Conservation (phyloP, 352 stramenopile species). For the Thalassiosira ordinaria region DNA sequence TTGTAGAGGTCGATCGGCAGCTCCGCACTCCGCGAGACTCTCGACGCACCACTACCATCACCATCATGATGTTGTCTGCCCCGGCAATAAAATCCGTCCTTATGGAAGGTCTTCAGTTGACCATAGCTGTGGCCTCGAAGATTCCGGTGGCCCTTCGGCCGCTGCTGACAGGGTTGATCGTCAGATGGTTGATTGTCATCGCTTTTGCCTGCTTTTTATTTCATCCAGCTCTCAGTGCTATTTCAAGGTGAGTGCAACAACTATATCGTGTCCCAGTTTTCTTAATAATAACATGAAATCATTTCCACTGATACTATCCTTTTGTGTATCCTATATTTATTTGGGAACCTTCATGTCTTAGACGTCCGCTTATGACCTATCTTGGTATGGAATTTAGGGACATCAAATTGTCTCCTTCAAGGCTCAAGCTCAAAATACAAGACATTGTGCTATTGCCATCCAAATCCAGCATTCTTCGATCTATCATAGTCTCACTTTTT, state of each 20-base stretch:
- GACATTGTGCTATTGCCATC: constrained; percentile 40
- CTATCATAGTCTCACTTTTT: constrained; percentile 40
- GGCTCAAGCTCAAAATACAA: constrained; percentile 33
- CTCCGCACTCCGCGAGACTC: no score
- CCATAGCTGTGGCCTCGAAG: not conserved
- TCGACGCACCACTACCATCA: no score
- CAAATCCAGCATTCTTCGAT: constrained; percentile 14
- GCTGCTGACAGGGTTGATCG: not conserved
- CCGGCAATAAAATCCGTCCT: constrained; percentile 7
- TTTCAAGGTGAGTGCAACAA: constrained; percentile 27
- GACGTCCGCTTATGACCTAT: constrained; percentile 15
- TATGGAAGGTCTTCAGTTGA: not conserved
- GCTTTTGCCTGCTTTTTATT: constrained; percentile 10
- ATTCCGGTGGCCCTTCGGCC: not conserved
- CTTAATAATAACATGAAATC: no score
- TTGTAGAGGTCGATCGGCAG: no score
- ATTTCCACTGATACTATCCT: no score
- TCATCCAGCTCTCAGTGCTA: constrained; percentile 24
- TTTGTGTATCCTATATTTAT: no score
- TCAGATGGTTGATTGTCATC: constrained; percentile 4
- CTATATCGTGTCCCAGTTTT: no score
- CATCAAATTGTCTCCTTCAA: constrained; percentile 21
- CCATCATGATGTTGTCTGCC: no score
- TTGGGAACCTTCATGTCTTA: no score
- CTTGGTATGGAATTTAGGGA: constrained; percentile 46